phyloP scores from a whole-genome alignment of 2,329 filamentous ascomycete genomes.

The Nothophaeocryptopus gaeumannii region DNA sequence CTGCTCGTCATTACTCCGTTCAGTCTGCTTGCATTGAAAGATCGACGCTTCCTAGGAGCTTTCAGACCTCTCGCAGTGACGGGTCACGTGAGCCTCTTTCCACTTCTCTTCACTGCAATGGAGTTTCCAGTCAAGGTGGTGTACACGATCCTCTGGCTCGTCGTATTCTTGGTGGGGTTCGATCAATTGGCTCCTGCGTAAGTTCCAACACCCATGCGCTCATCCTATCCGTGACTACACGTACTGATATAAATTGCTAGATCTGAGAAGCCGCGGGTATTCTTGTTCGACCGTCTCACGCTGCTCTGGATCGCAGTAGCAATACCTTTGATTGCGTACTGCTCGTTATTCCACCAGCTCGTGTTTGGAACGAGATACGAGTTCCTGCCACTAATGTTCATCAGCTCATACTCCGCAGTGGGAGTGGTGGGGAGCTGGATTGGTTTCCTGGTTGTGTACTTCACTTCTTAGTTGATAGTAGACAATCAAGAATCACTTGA shows the following conservation, averaged over 20 bases:
- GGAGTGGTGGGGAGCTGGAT: slow-evolving; percentile 97
- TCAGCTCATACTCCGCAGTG: slow-evolving; percentile 86
- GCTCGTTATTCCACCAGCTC: slow-evolving; percentile 77
- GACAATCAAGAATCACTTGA: neutral
- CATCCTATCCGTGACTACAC: neutral
- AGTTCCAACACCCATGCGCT: slow-evolving; percentile 27
- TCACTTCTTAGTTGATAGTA: slow-evolving; percentile 42
- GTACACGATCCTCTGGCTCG: slow-evolving; percentile 89
- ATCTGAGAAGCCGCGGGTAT: slow-evolving; percentile 75
- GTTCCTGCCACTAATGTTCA: slow-evolving; percentile 96
- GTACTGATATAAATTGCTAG: slow-evolving; percentile 31
- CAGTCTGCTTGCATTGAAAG: slow-evolving; percentile 83
- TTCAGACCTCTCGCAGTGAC: slow-evolving; percentile 90
- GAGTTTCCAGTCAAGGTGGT: slow-evolving; percentile 93
- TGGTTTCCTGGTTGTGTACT: slow-evolving; percentile 90
- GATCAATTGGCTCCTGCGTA: slow-evolving; percentile 79
- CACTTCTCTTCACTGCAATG: slow-evolving; percentile 82
- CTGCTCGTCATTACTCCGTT: slow-evolving; percentile 93
- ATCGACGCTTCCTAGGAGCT: slow-evolving; percentile 84
- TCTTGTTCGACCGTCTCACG: slow-evolving; percentile 86
- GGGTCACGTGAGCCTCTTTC: slow-evolving; percentile 92
- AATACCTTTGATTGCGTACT: slow-evolving; percentile 85
- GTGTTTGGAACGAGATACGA: slow-evolving; percentile 80
- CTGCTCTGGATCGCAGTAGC: slow-evolving; percentile 85
- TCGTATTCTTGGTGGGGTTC: slow-evolving; percentile 80